Percentiles rank a stretch among this genome's conserved stretches.
phyloP scores from a whole-genome alignment of 371 early-diverging fungal genomes.

The Mortierella sp. region DNA sequence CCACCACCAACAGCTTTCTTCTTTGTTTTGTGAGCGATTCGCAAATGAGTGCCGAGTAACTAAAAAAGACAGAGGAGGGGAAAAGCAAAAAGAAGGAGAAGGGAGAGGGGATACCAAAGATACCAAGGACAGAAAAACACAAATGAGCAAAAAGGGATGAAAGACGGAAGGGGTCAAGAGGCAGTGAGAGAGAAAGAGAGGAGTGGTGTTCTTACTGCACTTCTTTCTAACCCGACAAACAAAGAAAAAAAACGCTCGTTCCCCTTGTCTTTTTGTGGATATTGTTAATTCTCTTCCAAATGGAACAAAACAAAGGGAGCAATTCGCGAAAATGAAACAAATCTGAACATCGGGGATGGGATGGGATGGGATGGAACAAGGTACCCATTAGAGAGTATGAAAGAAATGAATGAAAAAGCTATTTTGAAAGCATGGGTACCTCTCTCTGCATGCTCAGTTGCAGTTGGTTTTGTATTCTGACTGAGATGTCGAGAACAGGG shows the following conservation, averaged over 20 bases:
- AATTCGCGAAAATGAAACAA: background rate
- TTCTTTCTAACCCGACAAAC: background rate
- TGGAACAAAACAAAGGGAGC: background rate
- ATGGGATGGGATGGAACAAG: background rate
- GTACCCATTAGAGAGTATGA: background rate
- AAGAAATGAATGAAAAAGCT: no score
- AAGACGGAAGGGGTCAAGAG: background rate
- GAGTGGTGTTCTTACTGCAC: background rate
- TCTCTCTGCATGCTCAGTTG: no score
- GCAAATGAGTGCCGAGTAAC: constrained; percentile 1
- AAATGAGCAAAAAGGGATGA: background rate
- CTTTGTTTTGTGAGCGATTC: constrained; percentile 1
- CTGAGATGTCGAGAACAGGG: no score
- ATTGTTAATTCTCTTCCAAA: background rate
- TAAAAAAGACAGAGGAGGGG: background rate
- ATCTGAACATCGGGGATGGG: background rate
- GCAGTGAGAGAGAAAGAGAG: no score
- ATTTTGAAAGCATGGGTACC: background rate
- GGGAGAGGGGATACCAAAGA: background rate
- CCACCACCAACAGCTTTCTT: background rate
- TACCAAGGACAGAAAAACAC: background rate
- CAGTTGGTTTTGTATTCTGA: no score
- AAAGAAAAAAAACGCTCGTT: background rate
- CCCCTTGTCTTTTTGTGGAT: background rate
- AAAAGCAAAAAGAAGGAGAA: no score